Base-by-base conservation (phyloP, 2,329 filamentous ascomycete genomes). In the Fusarium avenaceum region DNA sequence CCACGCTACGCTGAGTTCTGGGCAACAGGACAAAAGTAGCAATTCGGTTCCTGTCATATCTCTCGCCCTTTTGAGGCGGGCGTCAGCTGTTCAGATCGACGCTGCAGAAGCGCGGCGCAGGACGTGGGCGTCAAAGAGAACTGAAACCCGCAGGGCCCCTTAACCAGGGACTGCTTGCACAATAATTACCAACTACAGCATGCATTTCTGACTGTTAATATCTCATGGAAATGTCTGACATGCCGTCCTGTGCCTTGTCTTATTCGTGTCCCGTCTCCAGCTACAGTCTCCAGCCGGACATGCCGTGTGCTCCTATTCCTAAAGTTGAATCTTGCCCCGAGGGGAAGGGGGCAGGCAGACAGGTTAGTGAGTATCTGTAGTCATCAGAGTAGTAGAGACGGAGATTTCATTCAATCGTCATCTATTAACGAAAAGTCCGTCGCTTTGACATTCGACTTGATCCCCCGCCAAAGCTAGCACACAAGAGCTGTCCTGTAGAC, bases 71-170 rank as follows among this genome's bases (percentile, higher is more conserved):
- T 54, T 45, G 35, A 59, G 65, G 56, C 58, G 39, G 42, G 43
- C n/a, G 39, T 57, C 61, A 63, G 56, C 65, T 63, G 51, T 52
- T 62, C 63, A 61, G 66, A 69, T 69, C 66, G 26, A 26, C 56
- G 28, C 65, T 58, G 61, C 61, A 69, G 61, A 67, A 54, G 47
- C 66, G 47, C 52, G 63, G 35, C 35, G 35, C 17, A 19, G 35
- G 35, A n/a, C 17, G 35, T 38, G 9, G 35, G 35, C 61, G 52
- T 53, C 62, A 66, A 57, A 46, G 42, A 69, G 40, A 57, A 69
- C 61, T 69, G 66, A 69, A 67, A 69, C 65, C 44, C 38, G 39
- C 65, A 67, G 56, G 42, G 51, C 47, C 60, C 55, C 45, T 52
- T 58, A 45, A 44, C 44, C 42, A 66, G 62, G 61, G 61, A 46